Evolutionary conservation across 75 land plant genomes (phyloP).

Genomic region (Ceratopteris richardii): DNA sequence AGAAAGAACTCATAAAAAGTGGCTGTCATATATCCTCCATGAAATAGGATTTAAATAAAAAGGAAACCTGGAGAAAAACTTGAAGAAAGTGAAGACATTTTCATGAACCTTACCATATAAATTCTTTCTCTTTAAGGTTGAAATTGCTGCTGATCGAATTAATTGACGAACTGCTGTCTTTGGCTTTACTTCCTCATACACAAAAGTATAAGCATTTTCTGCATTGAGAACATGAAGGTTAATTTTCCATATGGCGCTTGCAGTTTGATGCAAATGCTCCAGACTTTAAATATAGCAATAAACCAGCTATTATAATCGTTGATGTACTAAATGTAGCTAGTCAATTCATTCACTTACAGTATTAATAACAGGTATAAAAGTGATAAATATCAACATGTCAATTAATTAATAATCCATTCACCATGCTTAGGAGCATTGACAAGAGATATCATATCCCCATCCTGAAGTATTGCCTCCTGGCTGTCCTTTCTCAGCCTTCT

Average conservation of each 20-base stretch:
- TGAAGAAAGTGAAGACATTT: too few relatives aligned
- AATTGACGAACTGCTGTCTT: slow-evolving; percentile 4
- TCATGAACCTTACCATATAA: slow-evolving; percentile 17
- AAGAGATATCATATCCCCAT: slow-evolving; percentile 87
- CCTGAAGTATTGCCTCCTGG: slow-evolving; percentile 46
- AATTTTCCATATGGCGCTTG: too few relatives aligned
- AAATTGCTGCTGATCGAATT: slow-evolving; percentile 10
- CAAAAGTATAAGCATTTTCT: slow-evolving; percentile 86
- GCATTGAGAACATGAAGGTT: slow-evolving; percentile 15
- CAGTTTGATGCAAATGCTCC: too few relatives aligned
- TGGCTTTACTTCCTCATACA: slow-evolving; percentile 57
- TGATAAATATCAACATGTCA: too few relatives aligned
- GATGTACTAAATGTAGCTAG: not conserved
- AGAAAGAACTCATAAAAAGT: too few relatives aligned
- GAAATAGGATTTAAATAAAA: too few relatives aligned
- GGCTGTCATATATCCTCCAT: too few relatives aligned
- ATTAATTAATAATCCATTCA: too few relatives aligned
- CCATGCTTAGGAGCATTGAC: slow-evolving; percentile 68
- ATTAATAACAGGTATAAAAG: not conserved
- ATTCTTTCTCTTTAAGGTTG: slow-evolving; percentile 47
- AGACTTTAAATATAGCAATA: too few relatives aligned
- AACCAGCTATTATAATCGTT: too few relatives aligned
- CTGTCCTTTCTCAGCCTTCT: slow-evolving; percentile 52
- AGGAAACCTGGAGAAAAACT: too few relatives aligned
- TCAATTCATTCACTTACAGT: not conserved